Base-by-base conservation (phyloP, 192 early-diverging fungal genomes). In the Cetraspora pellucida region DNA sequence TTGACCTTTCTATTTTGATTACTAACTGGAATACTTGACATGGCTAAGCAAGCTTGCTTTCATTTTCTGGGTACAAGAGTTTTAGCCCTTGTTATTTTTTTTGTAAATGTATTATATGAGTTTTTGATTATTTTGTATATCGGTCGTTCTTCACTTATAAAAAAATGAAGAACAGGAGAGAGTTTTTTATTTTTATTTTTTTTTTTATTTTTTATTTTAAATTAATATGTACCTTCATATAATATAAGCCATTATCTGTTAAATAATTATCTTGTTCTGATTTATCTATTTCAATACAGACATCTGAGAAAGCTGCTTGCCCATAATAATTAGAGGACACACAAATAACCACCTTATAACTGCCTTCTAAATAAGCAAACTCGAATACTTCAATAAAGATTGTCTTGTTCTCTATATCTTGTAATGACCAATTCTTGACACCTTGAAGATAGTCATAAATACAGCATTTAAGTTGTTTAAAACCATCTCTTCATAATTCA, bases 241-340 rank as follows among this genome's bases (percentile, higher is more conserved):
- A 54, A 13, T n/a, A 54, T 54, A 54, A 54, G 19, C 50, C 50
- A 54, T 54, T 54, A 54, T 54, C 50, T 54, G 50, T 54, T 54
- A 54, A 54, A 54, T 54, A 54, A 54, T 54, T 9, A 54, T 54
- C 19, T 54, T 54, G 50, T 54, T 54, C 50, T n/a, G 50, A 54
- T 54, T 54, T n/a, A 54, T 54, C 50, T 9, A 54, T 54, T 54
- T 54, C 50, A 54, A 54, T 9, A 54, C 50, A 54, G 9, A 54
- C n/a, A 54, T 54, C 50, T 54, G 50, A 54, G n/a, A 54, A 54
- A 54, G 50, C 50, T 9, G 1, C 8, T 9, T 54, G 50, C 50
- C 50, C 19, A 54, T 17, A 54, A 54, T 54, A 54, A 54, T 54
- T 9, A 54, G 50, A 54, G 2, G 50, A 17, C 9, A 9, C 19